These are phyloP conservation scores for Agapanthus africanus DNA, from an alignment of 106 monocot genomes.

Conservation along the genomic window DNA sequence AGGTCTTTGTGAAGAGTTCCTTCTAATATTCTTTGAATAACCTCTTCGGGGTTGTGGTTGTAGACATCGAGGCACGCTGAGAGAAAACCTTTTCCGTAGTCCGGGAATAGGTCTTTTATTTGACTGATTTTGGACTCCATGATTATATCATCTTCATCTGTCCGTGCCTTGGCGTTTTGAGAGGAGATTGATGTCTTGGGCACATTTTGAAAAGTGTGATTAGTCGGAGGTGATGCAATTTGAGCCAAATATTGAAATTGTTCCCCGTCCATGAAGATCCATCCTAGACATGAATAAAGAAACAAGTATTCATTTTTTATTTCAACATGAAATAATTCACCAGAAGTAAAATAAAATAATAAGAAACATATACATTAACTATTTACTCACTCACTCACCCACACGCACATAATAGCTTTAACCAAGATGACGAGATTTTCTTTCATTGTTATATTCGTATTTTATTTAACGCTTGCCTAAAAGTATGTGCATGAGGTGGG, in stretches of 20 bases:
- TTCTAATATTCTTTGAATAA: constrained; percentile 87
- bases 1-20: constrained; percentile 90
- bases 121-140: constrained; percentile 91
- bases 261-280: constrained; percentile 52
- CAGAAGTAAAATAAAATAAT: no score
- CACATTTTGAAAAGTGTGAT: neutral
- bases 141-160: constrained; percentile 57
- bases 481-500: no score
- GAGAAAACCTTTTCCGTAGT: constrained; percentile 89
- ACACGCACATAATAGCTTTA: no score
- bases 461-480: no score
- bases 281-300: constrained; percentile 33
- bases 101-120: constrained; percentile 86
- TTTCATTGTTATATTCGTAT: no score
- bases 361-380: no score
- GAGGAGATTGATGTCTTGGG: constrained; percentile 11
- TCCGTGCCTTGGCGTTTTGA: constrained; percentile 7
- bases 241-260: constrained; percentile 36
- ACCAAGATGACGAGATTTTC: no score
- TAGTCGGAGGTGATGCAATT: constrained; percentile 16
- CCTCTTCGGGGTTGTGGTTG: constrained; percentile 74
- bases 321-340: no score
- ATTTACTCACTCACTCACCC: no score
- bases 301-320: no score
- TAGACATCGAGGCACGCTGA: constrained; percentile 83